phyloP scores from a whole-genome alignment of 2,329 filamentous ascomycete genomes.

The Thermomyces lanuginosus region DNA sequence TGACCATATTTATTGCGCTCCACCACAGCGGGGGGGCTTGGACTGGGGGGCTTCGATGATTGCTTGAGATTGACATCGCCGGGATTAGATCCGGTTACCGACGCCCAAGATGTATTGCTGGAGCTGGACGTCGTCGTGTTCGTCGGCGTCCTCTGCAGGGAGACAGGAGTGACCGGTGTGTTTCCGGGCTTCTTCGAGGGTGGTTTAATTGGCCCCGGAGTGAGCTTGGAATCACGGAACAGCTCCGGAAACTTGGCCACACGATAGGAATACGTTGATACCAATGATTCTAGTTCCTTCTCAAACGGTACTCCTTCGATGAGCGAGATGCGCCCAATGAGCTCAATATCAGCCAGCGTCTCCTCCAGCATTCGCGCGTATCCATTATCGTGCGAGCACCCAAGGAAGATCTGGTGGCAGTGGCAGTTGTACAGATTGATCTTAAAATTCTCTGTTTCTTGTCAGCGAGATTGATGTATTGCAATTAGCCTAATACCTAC shows the following conservation, averaged over 20 bases:
- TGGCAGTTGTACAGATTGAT: constrained; percentile 41
- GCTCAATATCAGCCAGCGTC: constrained; percentile 28
- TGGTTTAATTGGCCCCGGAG: constrained; percentile 18
- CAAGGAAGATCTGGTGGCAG: constrained; percentile 45
- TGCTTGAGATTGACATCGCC: constrained; percentile 24
- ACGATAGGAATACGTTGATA: constrained; percentile 32
- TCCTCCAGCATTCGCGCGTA: constrained; percentile 39
- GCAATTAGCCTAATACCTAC: constrained; percentile 15
- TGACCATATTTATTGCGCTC: constrained; percentile 43
- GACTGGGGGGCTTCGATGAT: constrained; percentile 18
- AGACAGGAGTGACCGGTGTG: too few species aligned
- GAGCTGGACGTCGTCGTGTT: constrained; percentile 23
- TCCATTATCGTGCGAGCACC: constrained; percentile 40
- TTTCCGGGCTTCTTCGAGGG: too few species aligned
- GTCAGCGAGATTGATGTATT: constrained; percentile 11
- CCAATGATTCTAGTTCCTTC: constrained; percentile 33
- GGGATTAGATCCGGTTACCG: constrained; percentile 22
- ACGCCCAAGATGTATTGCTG: constrained; percentile 14
- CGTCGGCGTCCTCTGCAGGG: constrained; percentile 23
- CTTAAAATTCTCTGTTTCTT: constrained; percentile 35
- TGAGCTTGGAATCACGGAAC: constrained; percentile 38
- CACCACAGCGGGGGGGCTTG: constrained; percentile 23
- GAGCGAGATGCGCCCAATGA: constrained; percentile 36
- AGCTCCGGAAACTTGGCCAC: constrained; percentile 35
- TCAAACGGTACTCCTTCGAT: constrained; percentile 42